Conservation (phyloP, 495 filamentous ascomycete species). For the Extremus antarcticus region DNA sequence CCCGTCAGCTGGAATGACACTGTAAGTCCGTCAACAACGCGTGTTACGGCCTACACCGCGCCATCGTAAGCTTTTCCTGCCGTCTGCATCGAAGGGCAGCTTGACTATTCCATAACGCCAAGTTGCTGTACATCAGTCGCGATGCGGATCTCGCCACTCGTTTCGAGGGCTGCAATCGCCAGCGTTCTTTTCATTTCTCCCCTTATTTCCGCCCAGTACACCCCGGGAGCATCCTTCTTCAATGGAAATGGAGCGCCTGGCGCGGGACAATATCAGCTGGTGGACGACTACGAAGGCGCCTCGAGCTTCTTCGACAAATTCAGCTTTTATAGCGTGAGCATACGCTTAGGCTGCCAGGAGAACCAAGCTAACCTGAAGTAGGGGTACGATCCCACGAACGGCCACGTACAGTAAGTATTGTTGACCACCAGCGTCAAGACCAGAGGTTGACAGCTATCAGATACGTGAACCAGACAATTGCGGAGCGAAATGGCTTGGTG, state of each 20-base stretch:
- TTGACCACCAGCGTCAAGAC: background rate
- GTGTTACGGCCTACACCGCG: background rate
- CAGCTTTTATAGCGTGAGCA: slow-evolving; percentile 24
- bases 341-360: background rate
- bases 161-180: slow-evolving; percentile 11
- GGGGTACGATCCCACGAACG: slow-evolving; percentile 25
- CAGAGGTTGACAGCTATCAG: background rate
- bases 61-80: no score
- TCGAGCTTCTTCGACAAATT: slow-evolving; percentile 26
- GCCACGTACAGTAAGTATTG: slow-evolving; percentile 24
- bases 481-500: slow-evolving; percentile 15
- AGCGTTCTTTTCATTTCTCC: slow-evolving; percentile 3
- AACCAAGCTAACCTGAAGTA: background rate
- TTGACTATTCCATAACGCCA: no score
- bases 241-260: slow-evolving; percentile 9
- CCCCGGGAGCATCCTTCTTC: slow-evolving; percentile 9
- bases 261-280: slow-evolving; percentile 14
- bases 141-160: slow-evolving; percentile 15
- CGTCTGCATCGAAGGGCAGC: no score
- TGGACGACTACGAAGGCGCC: slow-evolving; percentile 17
- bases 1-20: slow-evolving; percentile 8
- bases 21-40: slow-evolving; percentile 10
- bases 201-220: slow-evolving; percentile 3
- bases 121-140: slow-evolving; percentile 2
- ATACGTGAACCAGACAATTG: slow-evolving; percentile 19